Evolutionary conservation across 208 protist species (phyloP).

Genomic region (Trypanosoma caninum): DNA sequence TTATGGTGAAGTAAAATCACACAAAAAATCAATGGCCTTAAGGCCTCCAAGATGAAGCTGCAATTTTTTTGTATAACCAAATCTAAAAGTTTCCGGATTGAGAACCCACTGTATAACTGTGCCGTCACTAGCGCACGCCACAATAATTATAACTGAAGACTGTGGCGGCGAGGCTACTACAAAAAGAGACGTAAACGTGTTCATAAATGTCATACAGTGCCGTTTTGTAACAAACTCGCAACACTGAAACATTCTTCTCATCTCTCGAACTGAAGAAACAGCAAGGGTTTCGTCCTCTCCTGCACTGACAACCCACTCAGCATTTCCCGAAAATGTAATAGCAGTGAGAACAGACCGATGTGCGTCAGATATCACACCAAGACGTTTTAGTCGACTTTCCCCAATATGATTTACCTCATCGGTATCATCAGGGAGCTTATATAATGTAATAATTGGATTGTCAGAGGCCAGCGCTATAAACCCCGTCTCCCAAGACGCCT

Average conservation of each 20-base stretch:
- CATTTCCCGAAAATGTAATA: conserved; percentile 60
- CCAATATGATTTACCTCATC: conserved; percentile 24
- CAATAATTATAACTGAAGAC: conserved; percentile 69
- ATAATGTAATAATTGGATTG: conserved; percentile 54
- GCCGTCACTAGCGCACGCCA: conserved; percentile 75
- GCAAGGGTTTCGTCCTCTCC: conserved; percentile 76
- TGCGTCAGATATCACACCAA: conserved; percentile 53
- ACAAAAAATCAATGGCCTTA: conserved; percentile 53
- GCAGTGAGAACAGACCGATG: conserved; percentile 60
- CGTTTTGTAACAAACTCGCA: conserved; percentile 54
- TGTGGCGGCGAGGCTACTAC: conserved; percentile 56
- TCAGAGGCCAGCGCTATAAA: conserved; percentile 65
- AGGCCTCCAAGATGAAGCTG: conserved; percentile 76
- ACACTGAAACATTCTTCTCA: conserved; percentile 48
- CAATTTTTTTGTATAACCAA: conserved; percentile 62
- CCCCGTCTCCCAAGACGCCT: conserved; percentile 53
- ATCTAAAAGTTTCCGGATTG: conserved; percentile 46
- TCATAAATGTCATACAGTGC: conserved; percentile 82
- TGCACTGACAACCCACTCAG: conserved; percentile 72
- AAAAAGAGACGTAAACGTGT: conserved; percentile 74
- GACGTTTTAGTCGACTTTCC: conserved; percentile 42
- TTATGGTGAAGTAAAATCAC: too few species aligned
- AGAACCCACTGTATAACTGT: conserved; percentile 79
- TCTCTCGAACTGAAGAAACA: conserved; percentile 51
- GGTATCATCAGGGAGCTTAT: conserved; percentile 23